Evolutionary conservation across 371 early-diverging fungal species (phyloP).

Genomic region (Dipsacomyces acuminosporus): DNA sequence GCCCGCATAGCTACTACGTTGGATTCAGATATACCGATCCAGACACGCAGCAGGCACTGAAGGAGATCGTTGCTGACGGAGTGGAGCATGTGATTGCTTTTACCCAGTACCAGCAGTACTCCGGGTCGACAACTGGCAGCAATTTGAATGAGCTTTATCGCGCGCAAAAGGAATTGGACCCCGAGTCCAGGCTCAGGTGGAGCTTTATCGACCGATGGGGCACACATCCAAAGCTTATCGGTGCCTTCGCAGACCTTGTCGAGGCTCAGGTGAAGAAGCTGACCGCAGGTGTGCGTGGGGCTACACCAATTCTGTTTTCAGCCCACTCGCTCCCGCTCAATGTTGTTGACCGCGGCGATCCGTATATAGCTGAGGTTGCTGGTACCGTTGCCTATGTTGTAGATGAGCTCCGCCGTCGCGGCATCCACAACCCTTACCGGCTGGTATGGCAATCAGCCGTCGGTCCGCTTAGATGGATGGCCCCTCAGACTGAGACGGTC

Average conservation of each 20-base stretch:
- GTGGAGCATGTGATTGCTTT: slow-evolving; percentile 85
- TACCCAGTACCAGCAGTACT: slow-evolving; percentile 94
- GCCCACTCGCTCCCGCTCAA: slow-evolving; percentile 96
- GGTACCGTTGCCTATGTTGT: slow-evolving; percentile 84
- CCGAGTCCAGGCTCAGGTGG: slow-evolving; percentile 69
- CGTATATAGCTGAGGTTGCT: slow-evolving; percentile 90
- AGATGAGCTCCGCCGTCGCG: slow-evolving; percentile 54
- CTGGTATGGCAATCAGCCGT: slow-evolving; percentile 96
- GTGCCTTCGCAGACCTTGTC: slow-evolving; percentile 73
- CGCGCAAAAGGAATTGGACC: slow-evolving; percentile 56
- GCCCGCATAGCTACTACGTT: slow-evolving; percentile 89
- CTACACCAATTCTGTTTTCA: slow-evolving; percentile 84
- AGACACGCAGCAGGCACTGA: slow-evolving; percentile 66
- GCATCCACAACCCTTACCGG: slow-evolving; percentile 70
- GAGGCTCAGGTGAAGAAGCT: slow-evolving; percentile 64
- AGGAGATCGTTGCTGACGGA: slow-evolving; percentile 75
- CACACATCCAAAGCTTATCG: slow-evolving; percentile 78
- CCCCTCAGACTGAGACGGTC: slow-evolving; percentile 82
- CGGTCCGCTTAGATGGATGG: slow-evolving; percentile 91
- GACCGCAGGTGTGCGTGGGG: slow-evolving; percentile 60
- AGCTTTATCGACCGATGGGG: slow-evolving; percentile 94
- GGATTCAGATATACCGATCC: slow-evolving; percentile 92
- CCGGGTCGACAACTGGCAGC: slow-evolving; percentile 92
- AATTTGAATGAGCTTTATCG: slow-evolving; percentile 85
- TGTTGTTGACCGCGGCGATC: slow-evolving; percentile 85